A percentile compares a stretch with the other conserved stretches of the same genome.
Conservation (phyloP, 1,284 basidiomycete species). For the Cryptococcus amylolentus region DNA sequence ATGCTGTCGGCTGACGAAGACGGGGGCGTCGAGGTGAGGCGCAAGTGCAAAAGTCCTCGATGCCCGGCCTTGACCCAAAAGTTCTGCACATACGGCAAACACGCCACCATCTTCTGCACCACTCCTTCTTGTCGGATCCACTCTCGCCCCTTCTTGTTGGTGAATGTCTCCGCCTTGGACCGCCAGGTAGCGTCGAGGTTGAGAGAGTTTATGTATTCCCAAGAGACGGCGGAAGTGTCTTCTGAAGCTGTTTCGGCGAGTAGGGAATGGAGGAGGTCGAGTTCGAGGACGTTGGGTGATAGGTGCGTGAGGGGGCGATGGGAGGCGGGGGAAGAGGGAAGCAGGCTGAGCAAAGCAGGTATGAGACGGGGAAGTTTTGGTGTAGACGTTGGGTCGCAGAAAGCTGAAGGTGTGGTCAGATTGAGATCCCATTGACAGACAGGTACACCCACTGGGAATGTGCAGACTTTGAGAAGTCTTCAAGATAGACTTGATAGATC, state of each 20-base stretch:
- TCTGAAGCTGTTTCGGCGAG: slow-evolving; percentile 4
- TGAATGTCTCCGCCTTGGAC: slow-evolving; percentile 60
- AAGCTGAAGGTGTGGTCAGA: slow-evolving; percentile 28
- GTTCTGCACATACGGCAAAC: slow-evolving; percentile 74
- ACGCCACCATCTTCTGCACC: slow-evolving; percentile 70
- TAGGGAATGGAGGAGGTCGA: slow-evolving; percentile 61
- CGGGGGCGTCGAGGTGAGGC: slow-evolving; percentile 9
- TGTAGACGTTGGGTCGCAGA: slow-evolving; percentile 77
- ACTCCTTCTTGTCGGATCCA: slow-evolving; percentile 67
- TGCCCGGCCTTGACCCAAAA: slow-evolving; percentile 79
- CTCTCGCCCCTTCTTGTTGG: slow-evolving; percentile 54
- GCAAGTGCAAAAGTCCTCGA: slow-evolving; percentile 49
- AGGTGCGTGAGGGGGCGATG: slow-evolving; percentile 58
- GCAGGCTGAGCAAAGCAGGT: slow-evolving; percentile 56
- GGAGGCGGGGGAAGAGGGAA: slow-evolving; percentile 22
- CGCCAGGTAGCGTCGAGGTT: slow-evolving; percentile 63
- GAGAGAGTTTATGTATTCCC: slow-evolving; percentile 58
- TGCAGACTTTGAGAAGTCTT: slow-evolving; percentile 48
- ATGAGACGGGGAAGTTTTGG: slow-evolving; percentile 70
- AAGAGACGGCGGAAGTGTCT: slow-evolving; percentile 1
- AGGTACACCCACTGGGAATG: slow-evolving; percentile 56
- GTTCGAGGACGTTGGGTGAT: slow-evolving; percentile 76
- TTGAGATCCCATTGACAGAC: neutral
- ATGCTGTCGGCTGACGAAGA: slow-evolving; percentile 1
- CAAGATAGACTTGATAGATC: slow-evolving; percentile 58